A percentile compares a stretch with the other conserved stretches of the same genome.
Evolutionary conservation across 2,329 filamentous ascomycete genomes (phyloP).

Genomic region (Fusarium redolens): DNA sequence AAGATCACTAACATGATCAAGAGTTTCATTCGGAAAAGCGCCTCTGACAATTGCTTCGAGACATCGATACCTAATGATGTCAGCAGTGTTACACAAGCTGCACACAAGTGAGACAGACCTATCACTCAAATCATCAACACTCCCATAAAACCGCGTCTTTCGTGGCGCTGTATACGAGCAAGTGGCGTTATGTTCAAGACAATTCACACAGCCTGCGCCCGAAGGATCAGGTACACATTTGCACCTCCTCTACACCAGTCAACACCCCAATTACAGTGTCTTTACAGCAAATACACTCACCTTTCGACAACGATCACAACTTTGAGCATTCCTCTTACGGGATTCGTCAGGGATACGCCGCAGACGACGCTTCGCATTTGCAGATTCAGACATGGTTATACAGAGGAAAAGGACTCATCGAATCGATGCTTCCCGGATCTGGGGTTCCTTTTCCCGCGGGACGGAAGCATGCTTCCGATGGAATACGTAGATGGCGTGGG

Average conservation of each 20-base stretch:
- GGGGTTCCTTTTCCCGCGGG: not conserved
- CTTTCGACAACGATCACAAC: constrained; percentile 52
- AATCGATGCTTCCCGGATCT: constrained; percentile 27
- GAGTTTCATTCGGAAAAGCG: constrained; percentile 48
- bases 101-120: constrained; percentile 35
- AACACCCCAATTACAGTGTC: not conserved
- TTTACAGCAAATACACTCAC: constrained; percentile 24
- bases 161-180: constrained; percentile 51
- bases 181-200: constrained; percentile 47
- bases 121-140: constrained; percentile 52
- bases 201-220: constrained; percentile 49
- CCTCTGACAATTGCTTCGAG: constrained; percentile 52
- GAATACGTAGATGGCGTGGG: constrained; percentile 21
- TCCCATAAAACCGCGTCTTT: constrained; percentile 53
- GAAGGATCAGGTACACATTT: constrained; percentile 49
- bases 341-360: constrained; percentile 51
- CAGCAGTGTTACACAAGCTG: not conserved
- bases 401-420: constrained; percentile 22
- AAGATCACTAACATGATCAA: constrained; percentile 47
- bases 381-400: constrained; percentile 27
- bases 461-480: constrained; percentile 35
- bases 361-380: constrained; percentile 44
- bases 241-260: constrained; percentile 40
- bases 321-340: constrained; percentile 51
- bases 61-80: constrained; percentile 46